These are phyloP conservation scores for Penicillium alfredii DNA, from an alignment of 495 filamentous ascomycete species.

Conservation along the genomic window DNA sequence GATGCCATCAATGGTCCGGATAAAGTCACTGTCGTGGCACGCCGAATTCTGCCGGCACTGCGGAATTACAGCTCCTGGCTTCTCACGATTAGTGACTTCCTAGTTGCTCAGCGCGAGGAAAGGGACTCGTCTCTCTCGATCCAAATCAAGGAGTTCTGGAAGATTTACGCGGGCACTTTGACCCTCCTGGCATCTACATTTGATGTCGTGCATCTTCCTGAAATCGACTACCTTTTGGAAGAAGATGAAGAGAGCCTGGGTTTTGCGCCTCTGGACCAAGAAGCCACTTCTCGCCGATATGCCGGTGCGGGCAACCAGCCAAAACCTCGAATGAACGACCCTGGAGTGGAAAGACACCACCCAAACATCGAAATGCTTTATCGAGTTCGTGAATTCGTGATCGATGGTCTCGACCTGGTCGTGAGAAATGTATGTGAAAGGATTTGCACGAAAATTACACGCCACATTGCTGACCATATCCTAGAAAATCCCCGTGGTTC, in stretches of 20 bases:
- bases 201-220: conserved; percentile 49
- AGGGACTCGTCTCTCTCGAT: conserved; percentile 51
- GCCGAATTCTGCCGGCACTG: conserved; percentile 61
- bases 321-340: conserved; percentile 53
- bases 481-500: conserved; percentile 41
- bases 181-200: conserved; percentile 60
- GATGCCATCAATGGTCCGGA: conserved; percentile 38
- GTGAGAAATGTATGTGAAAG: conserved; percentile 43
- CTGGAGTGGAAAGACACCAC: conserved; percentile 51
- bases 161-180: conserved; percentile 60
- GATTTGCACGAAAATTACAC: neutral
- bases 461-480: conserved; percentile 3
- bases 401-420: conserved; percentile 57
- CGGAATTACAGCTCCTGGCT: conserved; percentile 75
- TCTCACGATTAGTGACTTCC: conserved; percentile 41
- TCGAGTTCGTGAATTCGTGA: conserved; percentile 60
- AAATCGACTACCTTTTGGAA: conserved; percentile 62
- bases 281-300: conserved; percentile 46
- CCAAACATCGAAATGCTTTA: conserved; percentile 67
- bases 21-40: conserved; percentile 56
- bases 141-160: conserved; percentile 64
- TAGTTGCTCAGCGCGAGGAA: conserved; percentile 49
- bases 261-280: conserved; percentile 59
- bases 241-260: conserved; percentile 72
- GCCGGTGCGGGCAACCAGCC: conserved; percentile 32